These are phyloP conservation scores for Raddia guianensis DNA, from an alignment of 176 grass and related monocot genomes.

Conservation along the genomic window DNA sequence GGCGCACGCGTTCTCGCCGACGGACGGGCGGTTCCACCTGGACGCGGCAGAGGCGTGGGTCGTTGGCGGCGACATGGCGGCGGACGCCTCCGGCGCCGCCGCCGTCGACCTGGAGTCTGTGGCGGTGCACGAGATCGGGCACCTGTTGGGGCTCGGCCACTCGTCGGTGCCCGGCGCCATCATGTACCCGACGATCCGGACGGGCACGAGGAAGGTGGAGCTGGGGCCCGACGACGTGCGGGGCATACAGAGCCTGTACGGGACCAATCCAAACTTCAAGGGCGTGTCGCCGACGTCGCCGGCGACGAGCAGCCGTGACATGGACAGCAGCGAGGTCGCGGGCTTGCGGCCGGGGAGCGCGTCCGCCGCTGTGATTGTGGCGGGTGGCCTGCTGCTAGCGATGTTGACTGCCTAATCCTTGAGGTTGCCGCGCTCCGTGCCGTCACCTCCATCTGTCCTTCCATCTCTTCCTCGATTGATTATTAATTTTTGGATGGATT, in stretches of 20 bases:
- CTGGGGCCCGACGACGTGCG: constrained; percentile 69
- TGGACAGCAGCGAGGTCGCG: constrained; percentile 45
- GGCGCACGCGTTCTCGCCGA: constrained; percentile 96
- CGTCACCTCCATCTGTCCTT: not conserved
- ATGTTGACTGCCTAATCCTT: constrained; percentile 1
- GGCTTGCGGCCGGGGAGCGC: not conserved
- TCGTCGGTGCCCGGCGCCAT: constrained; percentile 67
- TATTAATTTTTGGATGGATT: constrained; percentile 37
- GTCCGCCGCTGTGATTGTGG: constrained; percentile 38
- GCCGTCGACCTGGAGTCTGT: constrained; percentile 91
- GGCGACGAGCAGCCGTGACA: constrained; percentile 64
- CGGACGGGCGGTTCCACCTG: constrained; percentile 84
- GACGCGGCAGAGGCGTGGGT: constrained; percentile 89
- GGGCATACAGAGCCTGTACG: constrained; percentile 87
- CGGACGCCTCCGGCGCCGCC: constrained; percentile 6
- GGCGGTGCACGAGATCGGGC: constrained; percentile 97
- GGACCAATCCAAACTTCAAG: constrained; percentile 73
- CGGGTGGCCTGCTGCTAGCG: constrained; percentile 45
- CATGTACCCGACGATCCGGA: constrained; percentile 89
- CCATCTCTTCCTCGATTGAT: constrained; percentile 17
- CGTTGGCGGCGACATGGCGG: constrained; percentile 39
- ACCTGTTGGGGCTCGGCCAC: constrained; percentile 90
- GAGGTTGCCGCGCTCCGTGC: not conserved
- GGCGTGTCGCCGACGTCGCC: constrained; percentile 56
- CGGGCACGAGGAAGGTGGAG: constrained; percentile 72